Conservation (phyloP, 2,329 filamentous ascomycete genomes). For the Alternaria triticina region DNA sequence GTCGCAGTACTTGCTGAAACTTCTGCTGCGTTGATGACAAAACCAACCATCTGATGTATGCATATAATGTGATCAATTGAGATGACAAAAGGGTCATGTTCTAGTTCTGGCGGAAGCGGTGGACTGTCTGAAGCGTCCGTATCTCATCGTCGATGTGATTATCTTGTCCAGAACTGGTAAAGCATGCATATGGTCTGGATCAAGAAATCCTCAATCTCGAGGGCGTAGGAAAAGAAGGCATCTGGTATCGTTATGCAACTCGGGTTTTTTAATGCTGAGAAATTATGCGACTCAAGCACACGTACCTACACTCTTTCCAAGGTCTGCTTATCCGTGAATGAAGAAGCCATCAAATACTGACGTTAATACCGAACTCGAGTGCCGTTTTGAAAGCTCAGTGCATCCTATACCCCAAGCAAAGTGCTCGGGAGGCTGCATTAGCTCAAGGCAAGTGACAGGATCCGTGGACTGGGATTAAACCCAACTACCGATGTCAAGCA, state of each 20-base stretch:
- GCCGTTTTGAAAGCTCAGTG: background rate
- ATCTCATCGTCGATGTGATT: background rate
- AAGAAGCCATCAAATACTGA: background rate
- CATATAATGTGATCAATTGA: background rate
- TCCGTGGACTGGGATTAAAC: background rate
- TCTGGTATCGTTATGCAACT: background rate
- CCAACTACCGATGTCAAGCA: background rate
- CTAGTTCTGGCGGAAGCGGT: background rate
- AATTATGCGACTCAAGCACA: background rate
- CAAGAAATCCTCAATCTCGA: background rate
- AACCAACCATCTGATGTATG: background rate
- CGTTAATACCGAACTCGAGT: background rate
- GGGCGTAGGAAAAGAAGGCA: background rate
- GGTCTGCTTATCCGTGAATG: background rate
- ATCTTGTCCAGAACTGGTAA: background rate
- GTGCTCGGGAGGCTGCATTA: constrained; percentile 11
- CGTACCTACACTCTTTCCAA: background rate
- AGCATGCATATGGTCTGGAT: background rate
- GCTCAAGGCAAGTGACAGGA: background rate
- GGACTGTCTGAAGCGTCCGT: background rate
- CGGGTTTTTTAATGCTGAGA: background rate
- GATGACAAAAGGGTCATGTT: background rate
- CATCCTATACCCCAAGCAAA: background rate
- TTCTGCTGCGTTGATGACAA: background rate
- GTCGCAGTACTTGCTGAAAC: background rate